Percentiles rank a stretch among this genome's conserved stretches.
Conservation (phyloP, 2,329 filamentous ascomycete genomes). For the Apiospora marii region DNA sequence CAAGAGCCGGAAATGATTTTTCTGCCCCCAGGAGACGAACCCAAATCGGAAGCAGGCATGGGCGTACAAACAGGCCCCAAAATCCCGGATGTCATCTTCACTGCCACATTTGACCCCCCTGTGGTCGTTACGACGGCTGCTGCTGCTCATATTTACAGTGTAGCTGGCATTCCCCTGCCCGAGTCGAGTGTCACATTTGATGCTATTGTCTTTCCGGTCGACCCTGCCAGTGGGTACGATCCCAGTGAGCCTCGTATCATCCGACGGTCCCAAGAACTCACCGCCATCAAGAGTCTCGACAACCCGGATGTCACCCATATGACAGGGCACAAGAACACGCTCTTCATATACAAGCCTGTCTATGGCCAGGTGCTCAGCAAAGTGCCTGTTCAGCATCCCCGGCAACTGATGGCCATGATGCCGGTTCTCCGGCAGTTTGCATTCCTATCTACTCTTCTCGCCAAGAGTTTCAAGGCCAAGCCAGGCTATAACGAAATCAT, state of each 20-base stretch:
- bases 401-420: slow-evolving; percentile 77
- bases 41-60: slow-evolving; percentile 54
- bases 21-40: slow-evolving; percentile 55
- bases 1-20: slow-evolving; percentile 73
- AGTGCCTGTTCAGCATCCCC: slow-evolving; percentile 79
- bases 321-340: slow-evolving; percentile 60
- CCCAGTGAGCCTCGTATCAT: slow-evolving; percentile 66
- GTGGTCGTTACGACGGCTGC: slow-evolving; percentile 72
- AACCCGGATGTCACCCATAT: slow-evolving; percentile 1
- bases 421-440: slow-evolving; percentile 79
- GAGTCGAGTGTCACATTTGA: slow-evolving; percentile 61
- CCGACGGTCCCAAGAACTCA: slow-evolving; percentile 55
- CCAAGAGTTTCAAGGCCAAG: slow-evolving; percentile 62
- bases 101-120: slow-evolving; percentile 77
- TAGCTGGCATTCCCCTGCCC: slow-evolving; percentile 57
- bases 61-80: slow-evolving; percentile 51
- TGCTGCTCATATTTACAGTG: slow-evolving; percentile 68
- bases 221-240: slow-evolving; percentile 57
- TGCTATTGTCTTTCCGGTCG: slow-evolving; percentile 63
- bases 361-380: slow-evolving; percentile 72
- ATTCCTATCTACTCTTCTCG: slow-evolving; percentile 70
- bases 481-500: slow-evolving; percentile 34
- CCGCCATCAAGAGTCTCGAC: slow-evolving; percentile 45
- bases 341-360: slow-evolving; percentile 77
- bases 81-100: slow-evolving; percentile 76